Conservation (phyloP, 306 rosid genomes). For the Vigna nakashimae region DNA sequence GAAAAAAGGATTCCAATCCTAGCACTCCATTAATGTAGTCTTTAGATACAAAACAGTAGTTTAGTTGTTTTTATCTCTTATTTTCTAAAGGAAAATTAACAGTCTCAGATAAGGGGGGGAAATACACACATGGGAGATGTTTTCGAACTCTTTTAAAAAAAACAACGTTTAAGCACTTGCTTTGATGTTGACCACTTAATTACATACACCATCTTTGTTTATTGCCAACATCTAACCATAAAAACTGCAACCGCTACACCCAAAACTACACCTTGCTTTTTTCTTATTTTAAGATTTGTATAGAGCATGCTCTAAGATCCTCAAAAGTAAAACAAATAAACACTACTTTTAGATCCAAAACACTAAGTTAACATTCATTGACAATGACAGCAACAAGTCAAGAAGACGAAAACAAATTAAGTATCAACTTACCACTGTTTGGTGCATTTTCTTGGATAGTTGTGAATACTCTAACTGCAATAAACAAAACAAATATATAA, state of each 20-base stretch:
- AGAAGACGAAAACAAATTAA: slow-evolving; percentile 23
- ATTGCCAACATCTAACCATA: slow-evolving; percentile 1
- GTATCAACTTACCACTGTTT: slow-evolving; percentile 72
- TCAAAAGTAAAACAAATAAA: slow-evolving; percentile 29
- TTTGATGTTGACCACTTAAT: slow-evolving; percentile 1
- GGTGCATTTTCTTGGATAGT: slow-evolving; percentile 93
- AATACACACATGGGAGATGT: not conserved
- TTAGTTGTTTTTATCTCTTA: slow-evolving; percentile 1
- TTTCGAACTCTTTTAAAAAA: not conserved
- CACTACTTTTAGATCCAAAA: slow-evolving; percentile 5
- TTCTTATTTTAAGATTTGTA: not conserved
- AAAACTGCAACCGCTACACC: not conserved
- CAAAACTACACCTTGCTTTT: not conserved
- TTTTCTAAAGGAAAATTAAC: slow-evolving; percentile 22
- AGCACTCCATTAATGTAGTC: slow-evolving; percentile 14
- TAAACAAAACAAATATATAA: slow-evolving; percentile 35
- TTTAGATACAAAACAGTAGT: slow-evolving; percentile 16
- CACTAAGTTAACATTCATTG: slow-evolving; percentile 8
- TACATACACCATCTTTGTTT: not conserved
- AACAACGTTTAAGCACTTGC: not conserved
- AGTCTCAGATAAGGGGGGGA: not conserved
- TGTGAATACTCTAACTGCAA: slow-evolving; percentile 93
- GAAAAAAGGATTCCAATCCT: slow-evolving; percentile 28
- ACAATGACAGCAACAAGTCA: slow-evolving; percentile 20
- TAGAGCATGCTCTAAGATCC: slow-evolving; percentile 13